phyloP scores from a whole-genome alignment of 2,329 filamentous ascomycete genomes.

The Ampelomyces quisqualis region DNA sequence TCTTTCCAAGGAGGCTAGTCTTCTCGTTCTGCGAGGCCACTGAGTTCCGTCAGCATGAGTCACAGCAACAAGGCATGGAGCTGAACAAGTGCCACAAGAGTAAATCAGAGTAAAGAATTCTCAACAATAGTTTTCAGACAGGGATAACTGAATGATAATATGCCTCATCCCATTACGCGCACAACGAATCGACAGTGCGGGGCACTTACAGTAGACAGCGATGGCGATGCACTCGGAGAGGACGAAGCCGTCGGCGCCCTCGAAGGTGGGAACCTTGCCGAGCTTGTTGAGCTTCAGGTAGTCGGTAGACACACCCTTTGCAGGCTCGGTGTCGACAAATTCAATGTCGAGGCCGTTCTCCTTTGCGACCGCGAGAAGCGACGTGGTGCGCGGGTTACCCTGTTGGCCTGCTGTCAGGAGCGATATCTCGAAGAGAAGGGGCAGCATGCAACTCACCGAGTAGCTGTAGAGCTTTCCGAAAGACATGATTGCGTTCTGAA shows the following conservation, averaged over 20 bases:
- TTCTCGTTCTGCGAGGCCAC: slow-evolving; percentile 99
- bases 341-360: slow-evolving; percentile 94
- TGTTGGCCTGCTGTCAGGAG: slow-evolving; percentile 47
- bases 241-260: slow-evolving; percentile 86
- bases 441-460: slow-evolving; percentile 50
- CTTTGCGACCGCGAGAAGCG: slow-evolving; percentile 92
- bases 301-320: slow-evolving; percentile 66
- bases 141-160: slow-evolving; percentile 65
- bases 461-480: slow-evolving; percentile 98
- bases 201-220: slow-evolving; percentile 89
- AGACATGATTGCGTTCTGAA: slow-evolving; percentile 66
- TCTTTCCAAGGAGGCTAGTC: slow-evolving; percentile 98
- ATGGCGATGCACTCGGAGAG: slow-evolving; percentile 92
- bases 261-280: slow-evolving; percentile 89
- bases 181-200: slow-evolving; percentile 11
- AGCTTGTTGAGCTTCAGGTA: slow-evolving; percentile 85
- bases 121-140: slow-evolving; percentile 97
- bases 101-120: slow-evolving; percentile 74
- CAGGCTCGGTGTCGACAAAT: slow-evolving; percentile 69
- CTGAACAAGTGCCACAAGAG: slow-evolving; percentile 57
- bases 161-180: slow-evolving; percentile 62
- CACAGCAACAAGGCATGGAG: slow-evolving; percentile 17
- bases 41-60: slow-evolving; percentile 48
- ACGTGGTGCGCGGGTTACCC: slow-evolving; percentile 86
- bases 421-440: slow-evolving; percentile 12